phyloP scores from a whole-genome alignment of 805 yeast genomes.

The Candida loeiensis region DNA sequence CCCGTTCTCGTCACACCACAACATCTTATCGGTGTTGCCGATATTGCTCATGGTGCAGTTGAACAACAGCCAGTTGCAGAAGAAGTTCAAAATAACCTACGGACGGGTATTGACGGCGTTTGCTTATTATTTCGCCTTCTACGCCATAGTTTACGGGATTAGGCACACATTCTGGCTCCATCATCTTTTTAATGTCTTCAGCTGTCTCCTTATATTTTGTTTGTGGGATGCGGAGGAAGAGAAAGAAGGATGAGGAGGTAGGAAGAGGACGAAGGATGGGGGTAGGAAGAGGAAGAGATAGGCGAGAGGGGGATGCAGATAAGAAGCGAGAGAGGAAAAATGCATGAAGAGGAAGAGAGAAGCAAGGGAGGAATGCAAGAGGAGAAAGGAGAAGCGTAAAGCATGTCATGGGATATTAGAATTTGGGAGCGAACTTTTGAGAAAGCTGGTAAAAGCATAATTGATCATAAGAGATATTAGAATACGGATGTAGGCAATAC shows the following conservation, averaged over 20 bases:
- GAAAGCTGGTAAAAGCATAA: too few species aligned
- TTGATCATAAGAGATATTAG: too few species aligned
- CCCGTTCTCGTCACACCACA: conserved; percentile 85
- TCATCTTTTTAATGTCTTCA: conserved; percentile 63
- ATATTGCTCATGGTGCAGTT: conserved; percentile 57
- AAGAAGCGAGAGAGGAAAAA: too few species aligned
- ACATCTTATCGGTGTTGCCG: conserved; percentile 72
- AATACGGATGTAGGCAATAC: too few species aligned
- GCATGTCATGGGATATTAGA: too few species aligned
- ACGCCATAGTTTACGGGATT: conserved; percentile 69
- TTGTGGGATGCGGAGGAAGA: conserved; percentile 5
- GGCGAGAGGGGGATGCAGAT: too few species aligned
- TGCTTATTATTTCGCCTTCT: conserved; percentile 52
- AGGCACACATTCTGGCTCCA: conserved; percentile 85
- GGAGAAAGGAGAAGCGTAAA: too few species aligned
- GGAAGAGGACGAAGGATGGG: too few species aligned
- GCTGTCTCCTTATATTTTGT: conserved; percentile 46
- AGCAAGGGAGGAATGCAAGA: too few species aligned
- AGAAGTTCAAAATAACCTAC: conserved; percentile 6
- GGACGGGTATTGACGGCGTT: conserved; percentile 3
- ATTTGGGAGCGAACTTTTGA: too few species aligned
- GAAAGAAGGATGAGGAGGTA: background rate
- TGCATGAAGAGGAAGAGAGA: too few species aligned
- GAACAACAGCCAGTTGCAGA: conserved; percentile 39
- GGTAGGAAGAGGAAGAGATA: too few species aligned